Conservation (phyloP, 306 rosid species). For the Casuarina glauca region DNA sequence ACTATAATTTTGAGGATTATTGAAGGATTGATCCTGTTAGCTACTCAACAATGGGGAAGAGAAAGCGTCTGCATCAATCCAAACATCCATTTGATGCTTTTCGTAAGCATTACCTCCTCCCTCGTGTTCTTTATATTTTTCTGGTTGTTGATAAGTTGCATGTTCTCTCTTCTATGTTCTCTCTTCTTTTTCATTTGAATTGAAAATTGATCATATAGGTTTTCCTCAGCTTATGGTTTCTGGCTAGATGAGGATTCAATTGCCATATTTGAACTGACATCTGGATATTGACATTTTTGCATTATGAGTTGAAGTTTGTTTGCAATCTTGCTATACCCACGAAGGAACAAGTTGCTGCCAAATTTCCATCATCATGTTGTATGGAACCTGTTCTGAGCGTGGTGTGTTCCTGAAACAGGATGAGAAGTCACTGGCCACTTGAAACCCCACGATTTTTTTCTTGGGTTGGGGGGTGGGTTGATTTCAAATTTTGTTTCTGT, state of each 20-base stretch:
- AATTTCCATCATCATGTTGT: neutral
- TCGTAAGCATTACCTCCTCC: constrained; percentile 46
- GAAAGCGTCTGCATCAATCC: constrained; percentile 47
- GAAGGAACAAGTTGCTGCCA: neutral
- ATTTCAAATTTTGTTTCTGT: neutral
- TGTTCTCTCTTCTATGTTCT: constrained; percentile 8
- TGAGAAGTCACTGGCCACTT: neutral
- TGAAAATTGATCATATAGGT: constrained; percentile 9
- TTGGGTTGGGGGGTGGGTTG: neutral
- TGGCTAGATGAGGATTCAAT: neutral
- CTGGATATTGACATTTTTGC: neutral
- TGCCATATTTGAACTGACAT: neutral
- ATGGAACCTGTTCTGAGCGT: neutral
- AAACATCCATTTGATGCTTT: constrained; percentile 53
- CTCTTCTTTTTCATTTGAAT: constrained; percentile 11
- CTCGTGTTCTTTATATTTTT: neutral
- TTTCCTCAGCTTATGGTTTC: constrained; percentile 2
- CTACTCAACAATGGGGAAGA: constrained; percentile 40
- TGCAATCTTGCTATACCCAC: neutral
- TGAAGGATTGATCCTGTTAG: constrained; percentile 22
- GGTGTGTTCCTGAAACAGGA: neutral
- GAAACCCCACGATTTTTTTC: neutral
- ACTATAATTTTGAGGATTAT: constrained; percentile 12
- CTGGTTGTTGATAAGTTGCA: neutral
- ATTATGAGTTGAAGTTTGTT: neutral